phyloP scores from a whole-genome alignment of 371 early-diverging fungal species.

The Rhizomucor pusillus region DNA sequence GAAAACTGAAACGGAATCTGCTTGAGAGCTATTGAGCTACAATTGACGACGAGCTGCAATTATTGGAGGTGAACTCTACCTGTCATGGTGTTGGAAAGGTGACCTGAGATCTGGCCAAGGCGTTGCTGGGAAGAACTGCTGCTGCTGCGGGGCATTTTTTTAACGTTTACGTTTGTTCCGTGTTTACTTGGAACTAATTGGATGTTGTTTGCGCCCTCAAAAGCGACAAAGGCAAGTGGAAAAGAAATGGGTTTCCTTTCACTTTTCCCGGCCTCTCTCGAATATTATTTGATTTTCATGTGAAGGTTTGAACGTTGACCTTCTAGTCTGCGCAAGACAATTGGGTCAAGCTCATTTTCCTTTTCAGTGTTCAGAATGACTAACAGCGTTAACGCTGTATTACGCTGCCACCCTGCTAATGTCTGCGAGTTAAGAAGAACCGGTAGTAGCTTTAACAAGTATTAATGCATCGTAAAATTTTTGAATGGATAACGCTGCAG shows the following conservation, averaged over 20 bases:
- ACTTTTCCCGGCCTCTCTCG: background rate
- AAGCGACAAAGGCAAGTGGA: background rate
- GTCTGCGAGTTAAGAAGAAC: too few relatives aligned
- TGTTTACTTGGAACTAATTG: background rate
- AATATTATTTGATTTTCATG: conserved; percentile 3
- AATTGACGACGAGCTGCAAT: background rate
- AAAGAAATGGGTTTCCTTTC: conserved; percentile 1
- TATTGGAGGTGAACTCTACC: conserved; percentile 1
- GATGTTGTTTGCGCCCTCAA: background rate
- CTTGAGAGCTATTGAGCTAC: background rate
- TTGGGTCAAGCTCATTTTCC: too few relatives aligned
- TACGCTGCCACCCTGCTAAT: too few relatives aligned
- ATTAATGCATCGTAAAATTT: too few relatives aligned
- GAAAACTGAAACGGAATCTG: conserved; percentile 52
- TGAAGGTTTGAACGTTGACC: background rate
- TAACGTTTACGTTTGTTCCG: background rate
- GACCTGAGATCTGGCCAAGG: conserved; percentile 18
- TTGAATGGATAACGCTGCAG: too few relatives aligned
- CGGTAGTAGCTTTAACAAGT: too few relatives aligned
- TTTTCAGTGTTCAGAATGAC: background rate
- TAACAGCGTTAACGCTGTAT: background rate
- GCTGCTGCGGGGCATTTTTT: too few relatives aligned
- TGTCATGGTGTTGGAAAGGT: conserved; percentile 8
- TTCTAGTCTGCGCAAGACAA: too few relatives aligned
- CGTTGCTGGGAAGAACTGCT: conserved; percentile 15